These are phyloP conservation scores for Saccharomycopsis hybrid DNA, from an alignment of 1,139 yeast species.

Conservation along the genomic window DNA sequence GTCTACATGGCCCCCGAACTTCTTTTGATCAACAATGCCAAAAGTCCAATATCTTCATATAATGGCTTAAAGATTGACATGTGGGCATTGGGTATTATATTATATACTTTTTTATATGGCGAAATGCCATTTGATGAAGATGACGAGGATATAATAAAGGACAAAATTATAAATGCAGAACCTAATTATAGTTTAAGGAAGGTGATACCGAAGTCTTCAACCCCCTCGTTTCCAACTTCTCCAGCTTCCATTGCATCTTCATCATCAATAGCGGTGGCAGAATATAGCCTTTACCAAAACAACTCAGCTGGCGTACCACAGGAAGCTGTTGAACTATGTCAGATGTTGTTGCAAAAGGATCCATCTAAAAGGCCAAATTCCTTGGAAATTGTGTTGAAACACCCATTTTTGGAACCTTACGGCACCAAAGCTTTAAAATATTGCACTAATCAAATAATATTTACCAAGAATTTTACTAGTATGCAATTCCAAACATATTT, in stretches of 20 bases:
- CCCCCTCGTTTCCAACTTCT: background rate
- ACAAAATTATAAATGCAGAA: slow-evolving; percentile 55
- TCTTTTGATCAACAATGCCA: slow-evolving; percentile 35
- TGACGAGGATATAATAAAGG: slow-evolving; percentile 55
- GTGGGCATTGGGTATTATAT: slow-evolving; percentile 91
- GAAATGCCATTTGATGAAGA: slow-evolving; percentile 88
- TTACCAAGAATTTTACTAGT: slow-evolving; percentile 32
- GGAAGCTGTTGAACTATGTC: slow-evolving; percentile 46
- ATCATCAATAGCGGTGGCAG: background rate
- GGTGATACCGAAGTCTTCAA: slow-evolving; percentile 3
- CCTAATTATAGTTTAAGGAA: slow-evolving; percentile 42
- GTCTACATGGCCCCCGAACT: slow-evolving; percentile 98
- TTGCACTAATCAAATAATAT: slow-evolving; percentile 37
- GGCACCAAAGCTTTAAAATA: slow-evolving; percentile 39
- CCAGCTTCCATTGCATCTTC: background rate
- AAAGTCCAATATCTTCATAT: slow-evolving; percentile 41
- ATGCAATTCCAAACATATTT: slow-evolving; percentile 49
- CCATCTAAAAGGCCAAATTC: slow-evolving; percentile 57
- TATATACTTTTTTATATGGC: slow-evolving; percentile 84
- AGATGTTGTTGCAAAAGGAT: slow-evolving; percentile 54
- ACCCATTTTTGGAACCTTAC: slow-evolving; percentile 52
- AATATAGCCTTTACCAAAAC: background rate
- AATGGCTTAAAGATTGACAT: slow-evolving; percentile 80
- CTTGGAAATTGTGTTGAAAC: slow-evolving; percentile 50
- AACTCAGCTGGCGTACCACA: slow-evolving; percentile 35